Conservation (phyloP, 2,329 filamentous ascomycete genomes). For the Colletotrichum theobromicola region DNA sequence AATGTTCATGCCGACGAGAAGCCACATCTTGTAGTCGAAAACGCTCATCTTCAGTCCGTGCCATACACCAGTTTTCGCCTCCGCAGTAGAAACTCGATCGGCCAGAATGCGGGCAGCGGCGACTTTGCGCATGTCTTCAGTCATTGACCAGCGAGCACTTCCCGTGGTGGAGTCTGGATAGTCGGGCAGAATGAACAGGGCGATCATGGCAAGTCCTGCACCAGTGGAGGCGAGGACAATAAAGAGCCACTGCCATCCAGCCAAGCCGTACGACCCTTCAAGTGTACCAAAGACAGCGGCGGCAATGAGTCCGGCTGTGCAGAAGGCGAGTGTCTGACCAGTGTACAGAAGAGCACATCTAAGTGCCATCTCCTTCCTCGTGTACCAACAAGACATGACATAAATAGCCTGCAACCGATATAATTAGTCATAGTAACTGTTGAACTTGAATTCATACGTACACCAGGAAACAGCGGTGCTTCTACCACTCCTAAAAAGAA, state of each 20-base stretch:
- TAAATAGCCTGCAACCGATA: slow-evolving; percentile 9
- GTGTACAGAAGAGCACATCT: slow-evolving; percentile 29
- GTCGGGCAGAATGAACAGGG: slow-evolving; percentile 25
- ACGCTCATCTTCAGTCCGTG: slow-evolving; percentile 26
- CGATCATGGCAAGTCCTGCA: slow-evolving; percentile 22
- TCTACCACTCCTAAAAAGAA: slow-evolving; percentile 24
- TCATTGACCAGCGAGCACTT: slow-evolving; percentile 27
- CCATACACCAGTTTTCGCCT: slow-evolving; percentile 26
- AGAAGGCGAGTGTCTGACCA: slow-evolving; percentile 26
- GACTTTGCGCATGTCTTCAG: slow-evolving; percentile 26
- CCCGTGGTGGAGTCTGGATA: slow-evolving; percentile 28
- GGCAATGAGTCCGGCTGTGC: slow-evolving; percentile 27
- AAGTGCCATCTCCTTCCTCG: slow-evolving; percentile 28
- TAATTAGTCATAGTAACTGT: not conserved
- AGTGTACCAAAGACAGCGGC: slow-evolving; percentile 26
- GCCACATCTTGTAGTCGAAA: slow-evolving; percentile 27
- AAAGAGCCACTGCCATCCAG: slow-evolving; percentile 46
- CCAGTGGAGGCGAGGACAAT: slow-evolving; percentile 37
- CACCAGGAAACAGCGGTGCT: slow-evolving; percentile 23
- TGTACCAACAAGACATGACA: slow-evolving; percentile 29
- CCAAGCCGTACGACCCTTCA: slow-evolving; percentile 29
- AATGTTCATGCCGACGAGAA: slow-evolving; percentile 27
- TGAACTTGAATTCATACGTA: not conserved
- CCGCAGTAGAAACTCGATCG: slow-evolving; percentile 27
- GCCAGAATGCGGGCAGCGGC: slow-evolving; percentile 26